Evolutionary conservation across 805 yeast genomes (phyloP).

Genomic region (Wickerhamomyces kurtzmanii): DNA sequence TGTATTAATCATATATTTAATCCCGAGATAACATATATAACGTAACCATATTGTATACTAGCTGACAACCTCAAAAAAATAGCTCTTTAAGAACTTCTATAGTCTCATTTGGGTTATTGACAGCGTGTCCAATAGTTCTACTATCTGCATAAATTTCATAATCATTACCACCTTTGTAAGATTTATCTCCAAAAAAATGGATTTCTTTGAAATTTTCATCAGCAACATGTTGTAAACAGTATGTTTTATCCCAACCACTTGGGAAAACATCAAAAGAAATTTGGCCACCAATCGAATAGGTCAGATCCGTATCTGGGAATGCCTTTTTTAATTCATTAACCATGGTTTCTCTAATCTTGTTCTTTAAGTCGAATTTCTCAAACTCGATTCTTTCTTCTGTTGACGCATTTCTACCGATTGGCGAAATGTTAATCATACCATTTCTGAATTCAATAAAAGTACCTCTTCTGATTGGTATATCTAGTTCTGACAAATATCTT

Average conservation of each 20-base stretch:
- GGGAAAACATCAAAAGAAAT: constrained; percentile 99
- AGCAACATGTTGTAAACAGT: constrained; percentile 88
- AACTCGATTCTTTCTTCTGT: constrained; percentile 89
- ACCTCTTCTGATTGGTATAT: constrained; percentile 96
- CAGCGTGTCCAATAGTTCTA: constrained; percentile 96
- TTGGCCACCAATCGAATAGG: constrained; percentile 99
- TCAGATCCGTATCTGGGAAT: constrained; percentile 77
- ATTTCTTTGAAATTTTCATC: constrained; percentile 77
- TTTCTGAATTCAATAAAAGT: constrained; percentile 98
- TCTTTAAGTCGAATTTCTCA: constrained; percentile 73
- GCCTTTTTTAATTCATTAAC: constrained; percentile 76
- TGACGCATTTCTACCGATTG: constrained; percentile 97
- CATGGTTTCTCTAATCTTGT: constrained; percentile 76
- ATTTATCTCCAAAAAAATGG: constrained; percentile 98
- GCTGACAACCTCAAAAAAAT: constrained; percentile 27
- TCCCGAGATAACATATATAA: too few species aligned
- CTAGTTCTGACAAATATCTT: constrained; percentile 75
- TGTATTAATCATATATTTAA: too few species aligned
- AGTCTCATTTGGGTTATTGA: constrained; percentile 83
- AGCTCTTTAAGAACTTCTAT: constrained; percentile 74
- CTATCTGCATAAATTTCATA: constrained; percentile 88
- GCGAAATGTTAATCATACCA: constrained; percentile 98
- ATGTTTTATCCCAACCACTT: constrained; percentile 99
- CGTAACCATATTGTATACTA: not conserved
- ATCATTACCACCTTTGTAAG: constrained; percentile 96